Evolutionary conservation across 805 yeast species (phyloP), one percentile per base, ranked within the genome.

Genomic region (Yarrowia sp.): DNA sequence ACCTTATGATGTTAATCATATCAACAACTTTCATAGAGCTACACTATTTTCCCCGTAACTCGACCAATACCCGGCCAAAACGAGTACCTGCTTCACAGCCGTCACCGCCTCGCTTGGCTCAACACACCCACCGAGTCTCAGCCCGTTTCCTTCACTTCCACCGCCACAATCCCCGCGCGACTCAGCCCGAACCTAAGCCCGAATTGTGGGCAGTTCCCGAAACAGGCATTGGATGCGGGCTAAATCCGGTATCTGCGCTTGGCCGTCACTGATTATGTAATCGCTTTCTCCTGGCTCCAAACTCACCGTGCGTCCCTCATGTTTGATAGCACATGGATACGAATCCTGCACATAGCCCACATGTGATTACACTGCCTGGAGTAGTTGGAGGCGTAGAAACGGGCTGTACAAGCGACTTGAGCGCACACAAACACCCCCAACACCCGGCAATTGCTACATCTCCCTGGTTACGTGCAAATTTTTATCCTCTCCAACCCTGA

Each of bases 301-400:
- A 26, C 22, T 16, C 58, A 36, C 12, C 45, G 19, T 53, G 59
- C 59, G 22, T 53, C 45, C 35, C 45, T 9, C 59, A 53, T 53
- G 59, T 53, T 52, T 38, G 58, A 52, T 52, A 52, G 42, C 42
- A 52, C 43, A 16, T 16, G 40, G 40, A 49, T 49, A 49, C 55
- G 55, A 49, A 49, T 26, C 55, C 19, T 32, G 19, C 14, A 19
- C 55, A 49, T 49, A 49, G 55, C 55, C 55, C 40, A 9, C 42
- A 52, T 5, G 41, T 35, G 56, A 22, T 19, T 3, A 15, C 59
- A 53, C 36, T 10, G 59, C 42, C 56, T 26, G 38, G 8, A 26
- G 53, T 48, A 16, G 15, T 2, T 14, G 0, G 19, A 26, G 35
- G 53, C 53, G 50, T 26, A 26, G 32, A 26, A 26, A 26, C 32